Conservation (phyloP, 2,329 filamentous ascomycete genomes). For the Parafenestella ontariensis region DNA sequence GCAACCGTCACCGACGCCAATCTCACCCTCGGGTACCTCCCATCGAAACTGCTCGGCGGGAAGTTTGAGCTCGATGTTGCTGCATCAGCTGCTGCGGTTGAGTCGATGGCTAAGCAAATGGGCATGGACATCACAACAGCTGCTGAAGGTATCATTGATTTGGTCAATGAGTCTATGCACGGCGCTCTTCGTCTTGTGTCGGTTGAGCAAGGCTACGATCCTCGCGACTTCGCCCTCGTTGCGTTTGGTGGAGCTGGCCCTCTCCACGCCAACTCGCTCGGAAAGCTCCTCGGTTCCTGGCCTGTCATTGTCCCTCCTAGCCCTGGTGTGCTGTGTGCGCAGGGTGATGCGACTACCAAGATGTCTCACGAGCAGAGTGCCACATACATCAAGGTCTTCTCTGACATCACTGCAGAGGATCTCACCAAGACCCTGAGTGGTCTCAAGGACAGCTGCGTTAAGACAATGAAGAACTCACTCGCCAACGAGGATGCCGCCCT, state of each 20-base stretch:
- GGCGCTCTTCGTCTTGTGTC: slow-evolving; percentile 60
- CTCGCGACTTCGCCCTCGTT: slow-evolving; percentile 59
- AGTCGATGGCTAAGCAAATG: slow-evolving; percentile 56
- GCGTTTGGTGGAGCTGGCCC: slow-evolving; percentile 61
- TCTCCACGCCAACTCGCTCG: slow-evolving; percentile 59
- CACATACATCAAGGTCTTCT: slow-evolving; percentile 55
- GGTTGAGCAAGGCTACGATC: slow-evolving; percentile 61
- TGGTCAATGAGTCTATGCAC: slow-evolving; percentile 61
- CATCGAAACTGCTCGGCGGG: slow-evolving; percentile 55
- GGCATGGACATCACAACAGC: slow-evolving; percentile 52
- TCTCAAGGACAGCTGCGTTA: slow-evolving; percentile 49
- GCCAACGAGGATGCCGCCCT: slow-evolving; percentile 39
- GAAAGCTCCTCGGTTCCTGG: slow-evolving; percentile 58
- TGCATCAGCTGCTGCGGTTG: slow-evolving; percentile 52
- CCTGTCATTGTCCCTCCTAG: slow-evolving; percentile 62
- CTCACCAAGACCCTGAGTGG: slow-evolving; percentile 41
- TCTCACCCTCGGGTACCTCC: slow-evolving; percentile 57
- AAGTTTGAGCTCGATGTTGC: slow-evolving; percentile 54
- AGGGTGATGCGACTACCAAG: slow-evolving; percentile 59
- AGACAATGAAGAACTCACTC: slow-evolving; percentile 50
- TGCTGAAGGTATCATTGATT: slow-evolving; percentile 58
- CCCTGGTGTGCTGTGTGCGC: slow-evolving; percentile 59
- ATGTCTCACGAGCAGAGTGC: slow-evolving; percentile 57
- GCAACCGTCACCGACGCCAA: slow-evolving; percentile 61
- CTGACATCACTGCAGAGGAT: slow-evolving; percentile 45